Conservation (phyloP, 2,329 filamentous ascomycete species). For the Diaporthe capsici region DNA sequence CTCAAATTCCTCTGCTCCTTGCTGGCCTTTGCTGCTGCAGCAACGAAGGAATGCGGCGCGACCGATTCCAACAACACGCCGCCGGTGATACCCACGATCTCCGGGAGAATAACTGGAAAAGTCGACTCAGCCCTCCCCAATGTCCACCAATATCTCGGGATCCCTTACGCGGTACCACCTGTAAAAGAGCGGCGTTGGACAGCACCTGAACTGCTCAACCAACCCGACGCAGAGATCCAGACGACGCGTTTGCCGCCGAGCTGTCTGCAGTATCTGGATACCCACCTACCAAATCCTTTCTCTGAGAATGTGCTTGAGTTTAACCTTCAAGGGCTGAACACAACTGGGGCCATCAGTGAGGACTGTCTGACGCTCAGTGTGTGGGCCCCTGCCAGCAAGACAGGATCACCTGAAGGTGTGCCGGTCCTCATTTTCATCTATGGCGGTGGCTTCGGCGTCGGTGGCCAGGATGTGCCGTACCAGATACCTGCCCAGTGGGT, state of each 20-base stretch:
- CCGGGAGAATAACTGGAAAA: constrained; percentile 42
- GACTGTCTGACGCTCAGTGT: constrained; percentile 47
- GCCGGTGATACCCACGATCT: constrained; percentile 13
- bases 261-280: constrained; percentile 44
- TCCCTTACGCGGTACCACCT: constrained; percentile 50
- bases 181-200: constrained; percentile 46
- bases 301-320: constrained; percentile 44
- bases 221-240: constrained; percentile 39
- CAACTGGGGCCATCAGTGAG: constrained; percentile 43
- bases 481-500: constrained; percentile 49
- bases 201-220: constrained; percentile 43
- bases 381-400: constrained; percentile 42
- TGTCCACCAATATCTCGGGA: constrained; percentile 49
- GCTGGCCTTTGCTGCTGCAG: neutral
- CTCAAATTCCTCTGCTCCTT: neutral
- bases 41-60: neutral
- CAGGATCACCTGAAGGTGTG: constrained; percentile 17
- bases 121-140: constrained; percentile 36
- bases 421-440: constrained; percentile 47
- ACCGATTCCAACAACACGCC: neutral
- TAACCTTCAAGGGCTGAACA: constrained; percentile 46
- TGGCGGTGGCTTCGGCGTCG: constrained; percentile 48
- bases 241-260: constrained; percentile 43
- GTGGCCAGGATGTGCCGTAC: constrained; percentile 48
- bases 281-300: constrained; percentile 26